phyloP scores from a whole-genome alignment of 2,329 filamentous ascomycete genomes.

The Eurotiales sp. region DNA sequence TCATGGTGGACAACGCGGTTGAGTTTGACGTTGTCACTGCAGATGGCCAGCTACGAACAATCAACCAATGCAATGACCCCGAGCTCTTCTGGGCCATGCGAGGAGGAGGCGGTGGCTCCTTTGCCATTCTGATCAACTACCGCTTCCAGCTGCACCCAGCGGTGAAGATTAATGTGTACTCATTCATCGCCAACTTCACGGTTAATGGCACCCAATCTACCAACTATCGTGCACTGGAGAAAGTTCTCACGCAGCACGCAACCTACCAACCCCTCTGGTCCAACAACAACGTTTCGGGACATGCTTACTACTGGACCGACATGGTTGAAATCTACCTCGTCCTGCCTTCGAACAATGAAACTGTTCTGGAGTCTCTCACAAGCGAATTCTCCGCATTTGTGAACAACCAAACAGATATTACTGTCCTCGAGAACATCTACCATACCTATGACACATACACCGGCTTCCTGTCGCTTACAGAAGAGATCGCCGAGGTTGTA shows the following conservation, averaged over 20 bases:
- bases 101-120: constrained; percentile 52
- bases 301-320: constrained; percentile 11
- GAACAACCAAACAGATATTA: background rate
- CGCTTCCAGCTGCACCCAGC: constrained; percentile 40
- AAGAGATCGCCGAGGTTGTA: constrained; percentile 4
- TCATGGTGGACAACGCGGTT: constrained; percentile 43
- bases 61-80: constrained; percentile 14
- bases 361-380: background rate
- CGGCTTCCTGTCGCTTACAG: constrained; percentile 6
- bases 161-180: constrained; percentile 12
- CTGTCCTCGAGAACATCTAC: background rate
- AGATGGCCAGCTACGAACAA: constrained; percentile 15
- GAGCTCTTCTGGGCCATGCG: constrained; percentile 51
- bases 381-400: constrained; percentile 1
- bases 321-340: constrained; percentile 5
- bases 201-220: background rate
- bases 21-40: constrained; percentile 41
- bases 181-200: constrained; percentile 9
- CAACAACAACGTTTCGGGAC: constrained; percentile 6
- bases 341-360: constrained; percentile 5
- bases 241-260: constrained; percentile 12
- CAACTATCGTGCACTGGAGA: background rate
- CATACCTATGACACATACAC: constrained; percentile 8
- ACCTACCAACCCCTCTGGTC: constrained; percentile 9
- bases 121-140: constrained; percentile 40